phyloP scores from a whole-genome alignment of 2,329 filamentous ascomycete species.

The Diaporthe vexans region DNA sequence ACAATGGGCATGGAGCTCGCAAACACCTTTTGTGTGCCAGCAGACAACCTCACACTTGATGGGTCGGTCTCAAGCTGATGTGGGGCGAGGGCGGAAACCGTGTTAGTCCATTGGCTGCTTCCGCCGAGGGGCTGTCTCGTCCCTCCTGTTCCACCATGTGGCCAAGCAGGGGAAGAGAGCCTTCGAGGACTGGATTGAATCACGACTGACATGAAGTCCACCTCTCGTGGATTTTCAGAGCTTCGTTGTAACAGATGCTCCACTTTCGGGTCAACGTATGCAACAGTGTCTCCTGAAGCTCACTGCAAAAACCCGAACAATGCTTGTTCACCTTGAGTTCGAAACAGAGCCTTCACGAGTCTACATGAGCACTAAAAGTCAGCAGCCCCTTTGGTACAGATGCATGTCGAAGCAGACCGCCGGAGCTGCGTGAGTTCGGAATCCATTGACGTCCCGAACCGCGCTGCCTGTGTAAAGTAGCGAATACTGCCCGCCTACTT shows the following conservation, averaged over 20 bases:
- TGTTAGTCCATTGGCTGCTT: slow-evolving; percentile 19
- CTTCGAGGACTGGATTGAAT: neutral
- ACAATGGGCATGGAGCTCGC: neutral
- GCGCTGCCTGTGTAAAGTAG: neutral
- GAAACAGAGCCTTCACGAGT: neutral
- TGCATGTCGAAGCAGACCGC: neutral
- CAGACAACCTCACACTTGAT: neutral
- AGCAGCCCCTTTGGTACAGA: neutral
- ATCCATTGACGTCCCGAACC: neutral
- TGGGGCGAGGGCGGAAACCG: slow-evolving; percentile 15
- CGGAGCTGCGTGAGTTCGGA: too few species aligned
- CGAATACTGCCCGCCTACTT: neutral
- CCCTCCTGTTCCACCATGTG: neutral
- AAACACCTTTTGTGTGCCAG: too few species aligned
- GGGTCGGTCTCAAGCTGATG: neutral
- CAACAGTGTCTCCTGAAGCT: neutral
- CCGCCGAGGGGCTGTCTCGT: neutral
- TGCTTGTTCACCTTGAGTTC: neutral
- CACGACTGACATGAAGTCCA: neutral
- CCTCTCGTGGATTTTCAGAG: neutral
- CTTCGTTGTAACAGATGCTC: neutral
- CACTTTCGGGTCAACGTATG: neutral
- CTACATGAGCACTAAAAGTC: neutral
- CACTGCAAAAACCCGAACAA: neutral
- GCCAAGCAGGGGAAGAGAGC: neutral